Conservation (phyloP, 371 early-diverging fungal genomes). For the Mucor circinelloides region DNA sequence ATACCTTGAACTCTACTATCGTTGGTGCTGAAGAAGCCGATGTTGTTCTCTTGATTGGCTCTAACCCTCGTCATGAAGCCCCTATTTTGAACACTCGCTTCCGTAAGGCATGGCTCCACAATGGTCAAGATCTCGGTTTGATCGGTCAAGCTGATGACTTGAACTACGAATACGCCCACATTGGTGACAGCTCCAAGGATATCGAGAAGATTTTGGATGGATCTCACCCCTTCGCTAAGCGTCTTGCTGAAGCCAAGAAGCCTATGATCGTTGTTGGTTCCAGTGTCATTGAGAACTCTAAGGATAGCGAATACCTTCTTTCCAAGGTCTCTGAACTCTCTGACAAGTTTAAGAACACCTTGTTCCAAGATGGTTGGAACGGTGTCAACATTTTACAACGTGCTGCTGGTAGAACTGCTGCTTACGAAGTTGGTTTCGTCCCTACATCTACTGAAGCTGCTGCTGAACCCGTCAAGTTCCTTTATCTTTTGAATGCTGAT, state of each 20-base stretch:
- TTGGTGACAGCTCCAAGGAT: constrained; percentile 72
- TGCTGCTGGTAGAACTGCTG: constrained; percentile 87
- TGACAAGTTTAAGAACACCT: constrained; percentile 67
- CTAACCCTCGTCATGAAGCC: constrained; percentile 97
- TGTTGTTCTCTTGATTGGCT: constrained; percentile 87
- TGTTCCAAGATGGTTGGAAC: constrained; percentile 85
- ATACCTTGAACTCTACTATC: constrained; percentile 84
- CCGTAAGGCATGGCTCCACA: constrained; percentile 90
- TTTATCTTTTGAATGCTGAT: constrained; percentile 95
- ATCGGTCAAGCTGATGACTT: constrained; percentile 79
- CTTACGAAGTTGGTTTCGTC: constrained; percentile 89
- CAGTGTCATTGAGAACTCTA: constrained; percentile 74
- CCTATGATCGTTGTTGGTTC: constrained; percentile 93
- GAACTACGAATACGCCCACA: constrained; percentile 90
- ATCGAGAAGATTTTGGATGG: constrained; percentile 76
- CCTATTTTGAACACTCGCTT: constrained; percentile 94
- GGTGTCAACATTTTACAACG: constrained; percentile 90
- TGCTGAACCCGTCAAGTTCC: constrained; percentile 63
- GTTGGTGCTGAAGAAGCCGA: constrained; percentile 92
- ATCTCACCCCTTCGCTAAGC: constrained; percentile 74
- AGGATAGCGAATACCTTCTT: constrained; percentile 71
- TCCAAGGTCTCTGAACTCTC: constrained; percentile 71
- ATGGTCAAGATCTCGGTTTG: constrained; percentile 78
- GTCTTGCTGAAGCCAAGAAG: constrained; percentile 82
- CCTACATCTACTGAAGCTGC: constrained; percentile 55